Base-by-base conservation (phyloP, 768 basidiomycete species). In the Leccinum disarticulatum region DNA sequence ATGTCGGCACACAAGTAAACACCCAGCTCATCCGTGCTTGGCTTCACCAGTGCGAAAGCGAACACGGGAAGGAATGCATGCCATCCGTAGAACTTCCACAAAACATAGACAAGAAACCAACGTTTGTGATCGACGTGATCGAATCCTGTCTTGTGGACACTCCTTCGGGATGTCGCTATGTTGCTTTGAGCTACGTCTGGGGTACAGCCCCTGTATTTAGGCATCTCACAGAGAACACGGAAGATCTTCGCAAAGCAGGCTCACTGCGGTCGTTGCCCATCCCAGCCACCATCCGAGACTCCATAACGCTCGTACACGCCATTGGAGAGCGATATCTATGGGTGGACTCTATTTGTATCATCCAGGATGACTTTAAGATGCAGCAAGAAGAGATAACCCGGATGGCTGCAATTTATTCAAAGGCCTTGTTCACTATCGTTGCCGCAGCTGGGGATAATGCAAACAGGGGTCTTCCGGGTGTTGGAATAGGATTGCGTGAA, bases 291-390 rank as follows among this genome's bases (percentile, higher is more conserved):
- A 69, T 71, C 27, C 48, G 55, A 49, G 70, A 71, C 53, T 65
- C 72, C 17, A 60, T 70, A 2, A 59, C 57, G 3, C 48, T 73
- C 9, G 60, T 63, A 4, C 61, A 47, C 8, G 51, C 36, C 27
- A 68, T 73, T 10, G 61, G 67, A 28, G 61, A 67, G 50, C 64
- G 63, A 15, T 72, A 70, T 36, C 36, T 70, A n/a, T 70, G 70
- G 69, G 63, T 72, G 2, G 71, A 70, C 27, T 60, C 69, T 2
- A 15, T 70, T 0, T 70, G 68, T 22, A 72, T 70, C 52, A 57
- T 60, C 36, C 69, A 68, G 46, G 38, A 70, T 14, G 56, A 70
- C 7, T 30, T 30, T 17, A 41, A 47, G 53, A 68, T 68, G 61
- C 55, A 61, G 14, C 53, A 62, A 15, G 19, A 52, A 6, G 70